Evolutionary conservation across 495 filamentous ascomycete species (phyloP).

Genomic region (Neurospora sp.): DNA sequence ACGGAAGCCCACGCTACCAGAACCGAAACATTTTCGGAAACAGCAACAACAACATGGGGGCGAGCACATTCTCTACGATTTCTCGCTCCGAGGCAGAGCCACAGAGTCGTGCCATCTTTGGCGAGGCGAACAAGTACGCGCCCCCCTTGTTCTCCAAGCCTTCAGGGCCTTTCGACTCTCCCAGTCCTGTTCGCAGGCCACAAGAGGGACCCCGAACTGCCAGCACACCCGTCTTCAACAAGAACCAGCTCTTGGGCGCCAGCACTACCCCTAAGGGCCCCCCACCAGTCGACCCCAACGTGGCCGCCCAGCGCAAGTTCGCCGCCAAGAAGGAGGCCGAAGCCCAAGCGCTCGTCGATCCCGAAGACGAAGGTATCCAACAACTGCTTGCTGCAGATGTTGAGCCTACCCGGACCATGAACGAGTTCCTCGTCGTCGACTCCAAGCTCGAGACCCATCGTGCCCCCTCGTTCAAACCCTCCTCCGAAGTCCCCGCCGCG

Average conservation of each 20-base stretch:
- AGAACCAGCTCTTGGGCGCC: conserved; percentile 14
- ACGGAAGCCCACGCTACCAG: not conserved
- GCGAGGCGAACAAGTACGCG: conserved; percentile 48
- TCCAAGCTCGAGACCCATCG: conserved; percentile 11
- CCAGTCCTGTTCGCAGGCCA: conserved; percentile 60
- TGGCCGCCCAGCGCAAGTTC: conserved; percentile 29
- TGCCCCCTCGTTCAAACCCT: conserved; percentile 23
- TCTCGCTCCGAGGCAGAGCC: conserved; percentile 36
- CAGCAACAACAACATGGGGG: conserved; percentile 14
- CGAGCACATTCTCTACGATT: conserved; percentile 32
- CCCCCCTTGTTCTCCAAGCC: conserved; percentile 48
- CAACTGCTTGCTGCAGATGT: conserved; percentile 35
- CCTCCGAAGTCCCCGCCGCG: conserved; percentile 39
- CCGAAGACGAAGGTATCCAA: conserved; percentile 48
- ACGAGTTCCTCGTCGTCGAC: conserved; percentile 45
- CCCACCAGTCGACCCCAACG: conserved; percentile 24
- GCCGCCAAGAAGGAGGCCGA: conserved; percentile 38
- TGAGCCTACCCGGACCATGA: conserved; percentile 37
- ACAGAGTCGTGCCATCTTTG: conserved; percentile 45
- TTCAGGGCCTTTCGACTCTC: conserved; percentile 57
- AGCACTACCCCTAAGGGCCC: conserved; percentile 7
- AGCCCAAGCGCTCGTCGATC: conserved; percentile 40
- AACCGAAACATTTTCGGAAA: not conserved
- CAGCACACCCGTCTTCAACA: conserved; percentile 43
- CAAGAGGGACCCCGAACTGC: conserved; percentile 42